A percentile compares a stretch with the other conserved stretches of the same genome.
Evolutionary conservation across 129 eudicot genomes (phyloP).

Genomic region (Kitagawia praeruptora): DNA sequence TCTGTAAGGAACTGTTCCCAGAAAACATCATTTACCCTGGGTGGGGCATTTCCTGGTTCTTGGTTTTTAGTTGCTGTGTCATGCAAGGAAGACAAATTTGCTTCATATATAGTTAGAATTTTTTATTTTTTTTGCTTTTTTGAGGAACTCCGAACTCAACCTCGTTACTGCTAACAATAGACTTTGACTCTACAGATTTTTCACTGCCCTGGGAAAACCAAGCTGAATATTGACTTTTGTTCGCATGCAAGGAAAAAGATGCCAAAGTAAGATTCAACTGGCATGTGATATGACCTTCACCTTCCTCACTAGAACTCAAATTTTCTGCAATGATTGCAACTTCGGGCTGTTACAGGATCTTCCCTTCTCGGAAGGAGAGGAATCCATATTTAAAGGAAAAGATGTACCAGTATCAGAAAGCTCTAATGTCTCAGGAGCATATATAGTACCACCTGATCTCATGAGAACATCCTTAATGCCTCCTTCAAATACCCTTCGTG

Average conservation of each 20-base stretch:
- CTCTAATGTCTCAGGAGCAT: constrained; percentile 49
- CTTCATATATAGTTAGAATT: constrained; percentile 14
- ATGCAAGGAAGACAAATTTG: constrained; percentile 23
- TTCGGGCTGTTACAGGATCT: constrained; percentile 24
- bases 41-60: too few species aligned
- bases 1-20: constrained; percentile 97
- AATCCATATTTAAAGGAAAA: constrained; percentile 50
- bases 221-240: constrained; percentile 29
- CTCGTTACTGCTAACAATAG: constrained; percentile 8
- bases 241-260: constrained; percentile 42
- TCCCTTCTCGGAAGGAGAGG: constrained; percentile 31
- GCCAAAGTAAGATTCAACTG: constrained; percentile 65
- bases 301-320: constrained; percentile 43
- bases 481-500: constrained; percentile 36
- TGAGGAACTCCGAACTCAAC: constrained; percentile 9
- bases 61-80: constrained; percentile 21
- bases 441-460: constrained; percentile 26
- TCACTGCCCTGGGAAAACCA: constrained; percentile 26
- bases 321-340: constrained; percentile 24
- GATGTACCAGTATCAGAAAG: constrained; percentile 77
- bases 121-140: constrained; percentile 11
- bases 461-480: constrained; percentile 24
- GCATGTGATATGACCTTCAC: constrained; percentile 51
- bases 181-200: constrained; percentile 23
- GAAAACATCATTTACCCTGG: constrained; percentile 67